Evolutionary conservation across 768 basidiomycete species (phyloP).

Genomic region (Russula sp.): DNA sequence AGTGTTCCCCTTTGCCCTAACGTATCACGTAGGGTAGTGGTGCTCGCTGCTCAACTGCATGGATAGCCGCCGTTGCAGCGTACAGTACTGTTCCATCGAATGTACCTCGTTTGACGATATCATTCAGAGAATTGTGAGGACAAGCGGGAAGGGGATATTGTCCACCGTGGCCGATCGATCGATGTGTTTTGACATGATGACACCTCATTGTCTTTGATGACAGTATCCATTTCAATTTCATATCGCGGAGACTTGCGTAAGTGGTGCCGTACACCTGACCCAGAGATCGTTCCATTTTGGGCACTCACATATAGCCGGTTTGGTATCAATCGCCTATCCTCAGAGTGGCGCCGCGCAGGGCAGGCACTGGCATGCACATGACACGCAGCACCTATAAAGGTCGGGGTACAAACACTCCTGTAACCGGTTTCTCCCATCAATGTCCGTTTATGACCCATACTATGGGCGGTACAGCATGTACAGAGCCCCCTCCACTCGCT

Average conservation of each 20-base stretch:
- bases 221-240: neutral
- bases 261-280: constrained; percentile 13
- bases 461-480: constrained; percentile 9
- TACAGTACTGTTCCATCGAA: neutral
- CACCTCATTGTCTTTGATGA: constrained; percentile 4
- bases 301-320: neutral
- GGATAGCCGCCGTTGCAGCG: neutral
- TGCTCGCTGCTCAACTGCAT: neutral
- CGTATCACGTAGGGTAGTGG: neutral
- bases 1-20: neutral
- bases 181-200: neutral
- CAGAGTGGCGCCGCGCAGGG: neutral
- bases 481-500: constrained; percentile 13
- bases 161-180: neutral
- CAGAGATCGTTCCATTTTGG: neutral
- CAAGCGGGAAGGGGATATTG: neutral
- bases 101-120: neutral
- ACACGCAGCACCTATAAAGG: constrained; percentile 18
- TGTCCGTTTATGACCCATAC: constrained; percentile 26
- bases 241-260: neutral
- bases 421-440: constrained; percentile 2
- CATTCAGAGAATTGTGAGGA: neutral
- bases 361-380: neutral
- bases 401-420: neutral
- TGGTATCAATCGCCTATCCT: constrained; percentile 8